Evolutionary conservation across 441 rosid genomes (phyloP).

Genomic region (Geranium incanum): DNA sequence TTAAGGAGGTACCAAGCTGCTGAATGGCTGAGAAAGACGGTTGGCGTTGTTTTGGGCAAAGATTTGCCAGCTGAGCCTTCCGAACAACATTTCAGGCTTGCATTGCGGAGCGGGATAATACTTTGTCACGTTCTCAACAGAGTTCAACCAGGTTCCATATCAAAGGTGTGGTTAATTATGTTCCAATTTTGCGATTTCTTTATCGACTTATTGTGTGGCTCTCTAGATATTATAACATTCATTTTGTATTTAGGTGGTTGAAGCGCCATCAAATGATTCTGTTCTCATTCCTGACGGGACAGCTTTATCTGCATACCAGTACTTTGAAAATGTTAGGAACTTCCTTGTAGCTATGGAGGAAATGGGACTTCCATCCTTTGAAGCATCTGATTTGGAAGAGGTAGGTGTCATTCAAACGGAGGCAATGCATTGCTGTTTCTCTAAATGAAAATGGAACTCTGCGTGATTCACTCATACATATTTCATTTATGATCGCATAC

Average conservation of each 20-base stretch:
- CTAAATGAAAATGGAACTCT: background rate
- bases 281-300: constrained; percentile 49
- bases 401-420: constrained; percentile 18
- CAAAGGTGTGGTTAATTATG: constrained; percentile 34
- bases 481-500: background rate
- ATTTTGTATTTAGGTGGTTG: constrained; percentile 43
- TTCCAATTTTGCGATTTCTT: background rate
- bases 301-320: constrained; percentile 56
- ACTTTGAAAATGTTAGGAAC: constrained; percentile 62
- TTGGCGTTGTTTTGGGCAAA: constrained; percentile 50
- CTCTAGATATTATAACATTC: background rate
- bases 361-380: constrained; percentile 59
- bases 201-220: background rate
- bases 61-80: constrained; percentile 62
- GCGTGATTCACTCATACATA: background rate
- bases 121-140: constrained; percentile 63
- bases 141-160: constrained; percentile 50
- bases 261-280: constrained; percentile 41
- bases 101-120: constrained; percentile 53
- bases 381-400: constrained; percentile 64
- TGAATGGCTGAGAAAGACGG: constrained; percentile 48
- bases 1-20: constrained; percentile 59
- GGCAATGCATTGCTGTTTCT: background rate
- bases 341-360: constrained; percentile 49
- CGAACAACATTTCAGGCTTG: constrained; percentile 67